Base-by-base conservation (phyloP, 2,329 filamentous ascomycete species). In the Aschersonia sp. region DNA sequence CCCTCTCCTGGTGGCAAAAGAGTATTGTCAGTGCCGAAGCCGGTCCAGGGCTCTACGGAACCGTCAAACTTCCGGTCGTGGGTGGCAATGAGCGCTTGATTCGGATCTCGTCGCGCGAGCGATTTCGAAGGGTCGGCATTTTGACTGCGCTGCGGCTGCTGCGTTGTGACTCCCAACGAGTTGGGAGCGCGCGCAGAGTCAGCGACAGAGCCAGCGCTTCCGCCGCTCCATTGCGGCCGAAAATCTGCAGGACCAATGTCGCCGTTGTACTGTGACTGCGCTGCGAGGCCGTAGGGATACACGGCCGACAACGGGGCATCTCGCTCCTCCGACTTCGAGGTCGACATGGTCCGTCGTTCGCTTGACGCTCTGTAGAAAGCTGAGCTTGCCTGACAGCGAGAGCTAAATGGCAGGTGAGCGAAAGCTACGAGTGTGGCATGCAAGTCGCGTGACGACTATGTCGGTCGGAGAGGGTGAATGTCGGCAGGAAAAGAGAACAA, bases 101-200 rank as follows among this genome's bases (percentile, higher is more conserved):
- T 78, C 56, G 70, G 69, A 50, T 71, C 65, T 56, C 73, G 64
- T 52, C 72, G 68, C 52, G 80, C 69, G 54, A 79, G 66, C 5
- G 72, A 69, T 49, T 72, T 74, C 51, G 69, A 73, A 47, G 70
- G 62, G 28, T 64, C 53, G 47, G 63, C 51, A 47, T 59, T 52
- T 35, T 61, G 61, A 9, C 59, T 50, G 47, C 60, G 66, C 46
- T 62, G 58, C 45, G 57, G 61, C 48, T 65, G 61, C 38, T 59
- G 52, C n/a, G 63, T 57, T 42, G 68, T 58, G 53, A 73, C 61
- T 30, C 62, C 58, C 50, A 64, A 73, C 1, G 64, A 56, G 46
- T 65, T 68, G 29, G 60, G 58, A 32, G 53, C 58, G 44, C 61
- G 58, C 6, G 59, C 48, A 12, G 61, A 56, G 20, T 59, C 55